A percentile compares a stretch with the other conserved stretches of the same genome.
phyloP scores from a whole-genome alignment of 106 monocot genomes.

The Dioscorea alata region DNA sequence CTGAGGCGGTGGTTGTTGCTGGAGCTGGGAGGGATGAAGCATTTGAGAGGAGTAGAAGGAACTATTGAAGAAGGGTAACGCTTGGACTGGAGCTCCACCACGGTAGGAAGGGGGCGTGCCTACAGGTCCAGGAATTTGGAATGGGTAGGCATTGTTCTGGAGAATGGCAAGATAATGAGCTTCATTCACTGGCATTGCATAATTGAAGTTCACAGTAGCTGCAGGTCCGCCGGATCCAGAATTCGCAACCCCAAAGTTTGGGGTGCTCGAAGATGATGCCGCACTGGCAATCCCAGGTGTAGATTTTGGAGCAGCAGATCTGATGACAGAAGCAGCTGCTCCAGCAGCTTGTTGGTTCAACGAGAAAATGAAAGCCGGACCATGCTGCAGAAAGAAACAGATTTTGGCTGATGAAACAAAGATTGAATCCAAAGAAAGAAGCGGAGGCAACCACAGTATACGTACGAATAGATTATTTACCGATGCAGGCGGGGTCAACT shows the following conservation, averaged over 20 bases:
- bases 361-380: constrained; percentile 77
- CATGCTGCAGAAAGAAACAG: constrained; percentile 25
- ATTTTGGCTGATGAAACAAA: not conserved
- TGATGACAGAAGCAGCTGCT: constrained; percentile 16
- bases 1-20: constrained; percentile 6
- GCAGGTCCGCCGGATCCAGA: constrained; percentile 28
- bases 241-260: constrained; percentile 11
- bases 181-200: constrained; percentile 51
- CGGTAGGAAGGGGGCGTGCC: constrained; percentile 49
- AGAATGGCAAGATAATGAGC: constrained; percentile 76
- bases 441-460: not conserved
- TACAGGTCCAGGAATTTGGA: constrained; percentile 61
- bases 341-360: constrained; percentile 55
- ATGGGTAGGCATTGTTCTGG: constrained; percentile 79
- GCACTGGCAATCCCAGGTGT: constrained; percentile 10
- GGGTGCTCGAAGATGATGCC: constrained; percentile 20
- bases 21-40: constrained; percentile 64
- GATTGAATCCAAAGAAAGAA: not conserved
- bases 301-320: constrained; percentile 25
- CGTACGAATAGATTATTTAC: constrained; percentile 62
- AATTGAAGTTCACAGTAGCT: constrained; percentile 57
- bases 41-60: constrained; percentile 78
- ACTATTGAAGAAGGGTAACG: constrained; percentile 75
- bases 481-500: constrained; percentile 40
- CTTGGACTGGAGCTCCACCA: constrained; percentile 38